A percentile compares a stretch with the other conserved stretches of the same genome.
These are phyloP conservation scores for Sugiyamaella chiloensis DNA, from an alignment of 805 yeast genomes.

Conservation along the genomic window DNA sequence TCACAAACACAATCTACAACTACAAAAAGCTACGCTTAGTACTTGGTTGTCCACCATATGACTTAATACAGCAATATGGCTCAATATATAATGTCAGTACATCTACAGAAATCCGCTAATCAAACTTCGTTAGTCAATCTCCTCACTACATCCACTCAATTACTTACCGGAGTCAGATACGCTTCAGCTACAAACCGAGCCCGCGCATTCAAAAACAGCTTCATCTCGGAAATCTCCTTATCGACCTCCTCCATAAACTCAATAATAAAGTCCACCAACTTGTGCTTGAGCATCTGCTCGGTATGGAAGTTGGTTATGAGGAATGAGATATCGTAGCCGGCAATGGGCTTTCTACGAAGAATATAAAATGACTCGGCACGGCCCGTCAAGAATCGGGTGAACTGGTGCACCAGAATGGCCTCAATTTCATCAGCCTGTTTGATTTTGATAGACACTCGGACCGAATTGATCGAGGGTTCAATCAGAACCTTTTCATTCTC, in stretches of 20 bases:
- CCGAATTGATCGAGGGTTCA: constrained; percentile 91
- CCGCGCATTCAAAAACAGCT: constrained; percentile 91
- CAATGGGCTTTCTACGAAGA: constrained; percentile 84
- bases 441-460: constrained; percentile 84
- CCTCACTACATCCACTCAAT: not conserved
- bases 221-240: constrained; percentile 97
- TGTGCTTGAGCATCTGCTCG: constrained; percentile 91
- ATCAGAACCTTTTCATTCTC: constrained; percentile 90
- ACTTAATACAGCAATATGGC: too few relatives aligned
- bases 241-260: constrained; percentile 99
- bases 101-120: too few relatives aligned
- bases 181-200: constrained; percentile 98
- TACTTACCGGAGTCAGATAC: constrained; percentile 62
- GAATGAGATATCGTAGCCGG: constrained; percentile 86
- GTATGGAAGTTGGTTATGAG: constrained; percentile 92
- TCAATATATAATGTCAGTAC: too few relatives aligned
- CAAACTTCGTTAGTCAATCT: too few relatives aligned
- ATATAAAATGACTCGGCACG: constrained; percentile 95
- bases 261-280: constrained; percentile 92
- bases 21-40: too few relatives aligned
- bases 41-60: too few relatives aligned
- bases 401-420: constrained; percentile 88
- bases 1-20: too few relatives aligned
- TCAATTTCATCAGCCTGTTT: constrained; percentile 98
- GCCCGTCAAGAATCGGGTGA: constrained; percentile 87